phyloP scores from a whole-genome alignment of 2,329 filamentous ascomycete genomes.

The Diaporthe ilicicola region DNA sequence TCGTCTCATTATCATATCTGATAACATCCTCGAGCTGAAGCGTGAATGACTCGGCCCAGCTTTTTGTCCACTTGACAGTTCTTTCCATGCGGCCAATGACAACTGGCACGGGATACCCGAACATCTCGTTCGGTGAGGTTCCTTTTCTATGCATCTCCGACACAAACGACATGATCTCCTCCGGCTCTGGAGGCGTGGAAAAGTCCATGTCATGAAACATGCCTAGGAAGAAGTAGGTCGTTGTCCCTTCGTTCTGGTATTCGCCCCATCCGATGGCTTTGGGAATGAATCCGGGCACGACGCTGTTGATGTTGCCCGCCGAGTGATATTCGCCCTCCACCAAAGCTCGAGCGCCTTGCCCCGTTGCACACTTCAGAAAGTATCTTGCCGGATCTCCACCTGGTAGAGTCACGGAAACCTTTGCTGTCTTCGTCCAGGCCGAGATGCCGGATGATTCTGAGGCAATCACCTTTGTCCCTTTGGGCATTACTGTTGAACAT shows the following conservation, averaged over 20 bases:
- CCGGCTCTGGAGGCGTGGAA: background rate
- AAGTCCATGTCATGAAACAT: conserved; percentile 6
- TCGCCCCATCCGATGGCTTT: conserved; percentile 5
- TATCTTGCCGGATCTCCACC: background rate
- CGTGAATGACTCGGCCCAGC: background rate
- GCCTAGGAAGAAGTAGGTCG: background rate
- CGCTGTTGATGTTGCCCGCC: background rate
- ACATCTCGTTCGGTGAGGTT: background rate
- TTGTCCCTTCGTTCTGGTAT: background rate
- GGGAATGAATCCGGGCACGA: background rate
- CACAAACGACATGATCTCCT: background rate
- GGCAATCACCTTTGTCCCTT: background rate
- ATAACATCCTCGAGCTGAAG: conserved; percentile 5
- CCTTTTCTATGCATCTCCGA: background rate
- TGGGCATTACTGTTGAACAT: background rate
- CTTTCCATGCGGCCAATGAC: background rate
- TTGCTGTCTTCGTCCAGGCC: conserved; percentile 2
- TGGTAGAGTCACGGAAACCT: background rate
- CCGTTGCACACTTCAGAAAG: background rate
- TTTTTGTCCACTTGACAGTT: background rate
- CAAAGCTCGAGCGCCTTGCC: background rate
- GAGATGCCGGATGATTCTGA: conserved; percentile 3
- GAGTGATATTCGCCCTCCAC: background rate
- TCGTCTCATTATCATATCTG: conserved; percentile 18
- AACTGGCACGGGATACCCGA: background rate